Base-by-base conservation (phyloP, 2,329 filamentous ascomycete genomes). In the Laburnicola sp. region DNA sequence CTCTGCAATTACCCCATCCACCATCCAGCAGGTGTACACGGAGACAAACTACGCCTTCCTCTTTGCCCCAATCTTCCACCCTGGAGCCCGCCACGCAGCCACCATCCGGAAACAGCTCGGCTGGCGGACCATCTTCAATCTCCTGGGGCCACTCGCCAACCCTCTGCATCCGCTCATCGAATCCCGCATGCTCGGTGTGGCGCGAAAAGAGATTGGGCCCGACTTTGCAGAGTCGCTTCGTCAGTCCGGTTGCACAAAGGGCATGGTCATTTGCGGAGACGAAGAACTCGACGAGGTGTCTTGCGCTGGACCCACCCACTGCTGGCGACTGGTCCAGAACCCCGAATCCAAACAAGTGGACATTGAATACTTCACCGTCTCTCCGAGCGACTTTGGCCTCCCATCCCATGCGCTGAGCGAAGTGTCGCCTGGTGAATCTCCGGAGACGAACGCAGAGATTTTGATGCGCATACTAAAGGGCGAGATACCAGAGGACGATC, bases 121-220 rank as follows among this genome's bases (percentile, higher is more conserved):
- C 51, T 93, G 94, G 81, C 86, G 94, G 64, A 99, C 94, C 2
- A 93, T 99, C 61, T 99, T 99, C 84, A 99, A 99, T 75, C 84
- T 99, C 11, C 82, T 99, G 43, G 94, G 94, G 0, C 94, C 94
- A 0, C 80, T 99, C 26, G 88, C 91, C 39, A 97, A 97, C 73
- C 94, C 94, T 0, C 83, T 96, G 16, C 89, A 97, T 65, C 71
- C 74, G 4, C 58, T 78, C 9, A 84, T 99, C 52, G 94, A 99
- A 76, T 91, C 92, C 9, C 86, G 94, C 27, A 84, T 99, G 51
- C 84, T 99, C n/a, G 94, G 94, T 54, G 93, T 99, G 26, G 93
- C 92, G 11, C 85, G 94, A 56, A 84, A 87, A 67, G 89, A 91
- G 62, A 85, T 99, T 21, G 94, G 93, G 1, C 87, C 87, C 2